These are phyloP conservation scores for Pichia kluyveri DNA, from an alignment of 805 yeast genomes.

Conservation along the genomic window DNA sequence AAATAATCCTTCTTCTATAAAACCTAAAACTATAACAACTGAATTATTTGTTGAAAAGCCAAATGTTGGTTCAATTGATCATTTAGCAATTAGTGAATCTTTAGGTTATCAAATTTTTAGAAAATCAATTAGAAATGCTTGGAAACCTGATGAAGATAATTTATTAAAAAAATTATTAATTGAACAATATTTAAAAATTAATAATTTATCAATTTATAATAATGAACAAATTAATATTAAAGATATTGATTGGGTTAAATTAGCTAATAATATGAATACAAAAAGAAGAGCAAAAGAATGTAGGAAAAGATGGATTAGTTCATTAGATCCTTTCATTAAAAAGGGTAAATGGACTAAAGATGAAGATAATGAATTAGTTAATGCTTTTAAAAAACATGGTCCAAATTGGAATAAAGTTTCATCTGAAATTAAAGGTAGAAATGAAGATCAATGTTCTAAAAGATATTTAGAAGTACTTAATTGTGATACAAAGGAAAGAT, in stretches of 20 bases:
- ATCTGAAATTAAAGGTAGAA: slow-evolving; percentile 66
- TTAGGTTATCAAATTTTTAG: slow-evolving; percentile 69
- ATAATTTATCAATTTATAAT: slow-evolving; percentile 13
- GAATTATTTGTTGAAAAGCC: slow-evolving; percentile 7
- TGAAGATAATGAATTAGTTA: slow-evolving; percentile 61
- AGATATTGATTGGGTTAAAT: slow-evolving; percentile 52
- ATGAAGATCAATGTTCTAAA: slow-evolving; percentile 93
- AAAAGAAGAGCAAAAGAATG: slow-evolving; percentile 71
- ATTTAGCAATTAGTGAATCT: slow-evolving; percentile 55
- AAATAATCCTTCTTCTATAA: not conserved
- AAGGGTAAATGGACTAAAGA: slow-evolving; percentile 83
- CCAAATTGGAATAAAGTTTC: slow-evolving; percentile 84
- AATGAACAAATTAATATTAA: slow-evolving; percentile 29
- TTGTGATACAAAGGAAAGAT: slow-evolving; percentile 67
- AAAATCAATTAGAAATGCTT: slow-evolving; percentile 51
- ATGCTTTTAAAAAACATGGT: slow-evolving; percentile 62
- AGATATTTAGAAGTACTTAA: slow-evolving; percentile 82
- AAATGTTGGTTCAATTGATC: slow-evolving; percentile 30
- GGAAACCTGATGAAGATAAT: slow-evolving; percentile 71
- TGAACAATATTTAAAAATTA: slow-evolving; percentile 18
- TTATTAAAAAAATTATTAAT: slow-evolving; percentile 36
- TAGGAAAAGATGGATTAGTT: slow-evolving; percentile 78
- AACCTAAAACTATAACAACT: not conserved
- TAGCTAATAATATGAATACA: slow-evolving; percentile 35
- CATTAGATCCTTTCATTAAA: slow-evolving; percentile 71